Percentiles rank a stretch among this genome's conserved stretches.
phyloP scores from a whole-genome alignment of 2,329 filamentous ascomycete species.

The Hysterium pulicare region DNA sequence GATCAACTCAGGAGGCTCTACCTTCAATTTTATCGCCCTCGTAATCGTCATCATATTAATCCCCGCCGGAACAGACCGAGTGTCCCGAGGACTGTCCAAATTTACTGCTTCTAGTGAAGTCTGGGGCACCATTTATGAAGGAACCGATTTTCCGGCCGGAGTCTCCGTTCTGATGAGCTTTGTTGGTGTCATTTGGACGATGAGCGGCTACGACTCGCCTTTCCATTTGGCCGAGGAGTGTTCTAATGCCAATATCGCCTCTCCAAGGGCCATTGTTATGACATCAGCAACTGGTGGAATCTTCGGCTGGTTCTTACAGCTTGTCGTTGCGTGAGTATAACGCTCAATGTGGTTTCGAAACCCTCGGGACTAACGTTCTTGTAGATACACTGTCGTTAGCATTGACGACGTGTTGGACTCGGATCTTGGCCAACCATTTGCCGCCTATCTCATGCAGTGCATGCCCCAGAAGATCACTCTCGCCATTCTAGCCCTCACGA shows the following conservation, averaged over 20 bases:
- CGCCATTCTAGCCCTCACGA: conserved; percentile 62
- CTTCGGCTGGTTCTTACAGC: conserved; percentile 70
- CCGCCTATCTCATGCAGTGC: conserved; percentile 65
- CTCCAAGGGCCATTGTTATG: conserved; percentile 68
- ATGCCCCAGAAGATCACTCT: conserved; percentile 59
- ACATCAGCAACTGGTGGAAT: conserved; percentile 64
- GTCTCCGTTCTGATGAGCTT: conserved; percentile 70
- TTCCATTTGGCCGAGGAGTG: conserved; percentile 76
- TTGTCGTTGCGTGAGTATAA: conserved; percentile 60
- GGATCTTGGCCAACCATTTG: conserved; percentile 66
- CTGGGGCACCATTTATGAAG: conserved; percentile 64
- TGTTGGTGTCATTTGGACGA: conserved; percentile 67
- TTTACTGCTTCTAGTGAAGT: conserved; percentile 59
- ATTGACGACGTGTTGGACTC: conserved; percentile 58
- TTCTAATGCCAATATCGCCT: conserved; percentile 67
- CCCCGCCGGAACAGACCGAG: conserved; percentile 54
- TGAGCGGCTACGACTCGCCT: conserved; percentile 64
- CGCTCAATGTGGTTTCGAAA: too few species aligned
- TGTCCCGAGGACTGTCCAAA: conserved; percentile 52
- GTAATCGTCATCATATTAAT: conserved; percentile 67
- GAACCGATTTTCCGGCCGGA: conserved; percentile 65
- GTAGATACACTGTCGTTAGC: conserved; percentile 61
- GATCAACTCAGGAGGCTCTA: conserved; percentile 68
- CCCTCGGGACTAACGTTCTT: background rate
- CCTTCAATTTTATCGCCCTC: conserved; percentile 67